Conservation (phyloP, 2,329 filamentous ascomycete genomes). For the Clonostachys byssicola region DNA sequence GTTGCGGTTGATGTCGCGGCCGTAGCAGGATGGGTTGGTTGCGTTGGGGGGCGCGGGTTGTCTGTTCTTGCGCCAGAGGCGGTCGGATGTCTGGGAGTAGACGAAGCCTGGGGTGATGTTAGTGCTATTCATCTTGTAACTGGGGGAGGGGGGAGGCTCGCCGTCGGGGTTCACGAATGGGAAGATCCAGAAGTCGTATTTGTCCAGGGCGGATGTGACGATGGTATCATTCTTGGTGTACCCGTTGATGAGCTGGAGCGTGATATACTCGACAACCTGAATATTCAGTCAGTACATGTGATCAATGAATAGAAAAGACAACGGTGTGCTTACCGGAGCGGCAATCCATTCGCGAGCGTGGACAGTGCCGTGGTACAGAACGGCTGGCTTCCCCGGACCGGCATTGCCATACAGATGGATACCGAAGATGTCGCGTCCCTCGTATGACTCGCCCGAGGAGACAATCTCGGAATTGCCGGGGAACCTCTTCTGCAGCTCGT, state of each 20-base stretch:
- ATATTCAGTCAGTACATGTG: slow-evolving; percentile 14
- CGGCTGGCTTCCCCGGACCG: slow-evolving; percentile 39
- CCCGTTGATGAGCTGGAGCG: slow-evolving; percentile 35
- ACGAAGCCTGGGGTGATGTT: slow-evolving; percentile 29
- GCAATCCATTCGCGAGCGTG: slow-evolving; percentile 53
- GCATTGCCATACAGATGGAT: slow-evolving; percentile 41
- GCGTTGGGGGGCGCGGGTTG: slow-evolving; percentile 21
- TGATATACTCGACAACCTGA: slow-evolving; percentile 39
- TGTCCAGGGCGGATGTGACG: slow-evolving; percentile 40
- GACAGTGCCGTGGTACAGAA: slow-evolving; percentile 45
- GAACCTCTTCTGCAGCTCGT: slow-evolving; percentile 32
- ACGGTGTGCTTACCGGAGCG: slow-evolving; percentile 42
- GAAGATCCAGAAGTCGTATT: slow-evolving; percentile 53
- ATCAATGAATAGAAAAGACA: neutral
- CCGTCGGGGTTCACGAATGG: slow-evolving; percentile 44
- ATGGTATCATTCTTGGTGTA: slow-evolving; percentile 27
- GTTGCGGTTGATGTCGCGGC: slow-evolving; percentile 51
- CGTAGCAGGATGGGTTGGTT: slow-evolving; percentile 28
- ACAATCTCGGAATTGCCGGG: slow-evolving; percentile 40
- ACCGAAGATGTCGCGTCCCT: slow-evolving; percentile 52
- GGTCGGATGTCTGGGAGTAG: slow-evolving; percentile 37
- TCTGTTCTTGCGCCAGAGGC: slow-evolving; percentile 51
- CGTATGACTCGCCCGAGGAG: slow-evolving; percentile 34
- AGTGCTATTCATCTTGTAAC: neutral
- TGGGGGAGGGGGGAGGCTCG: slow-evolving; percentile 2